Evolutionary conservation across 148 eudicot species (phyloP), one percentile per base, ranked within the genome.

Genomic region (Heliosperma pusillum): DNA sequence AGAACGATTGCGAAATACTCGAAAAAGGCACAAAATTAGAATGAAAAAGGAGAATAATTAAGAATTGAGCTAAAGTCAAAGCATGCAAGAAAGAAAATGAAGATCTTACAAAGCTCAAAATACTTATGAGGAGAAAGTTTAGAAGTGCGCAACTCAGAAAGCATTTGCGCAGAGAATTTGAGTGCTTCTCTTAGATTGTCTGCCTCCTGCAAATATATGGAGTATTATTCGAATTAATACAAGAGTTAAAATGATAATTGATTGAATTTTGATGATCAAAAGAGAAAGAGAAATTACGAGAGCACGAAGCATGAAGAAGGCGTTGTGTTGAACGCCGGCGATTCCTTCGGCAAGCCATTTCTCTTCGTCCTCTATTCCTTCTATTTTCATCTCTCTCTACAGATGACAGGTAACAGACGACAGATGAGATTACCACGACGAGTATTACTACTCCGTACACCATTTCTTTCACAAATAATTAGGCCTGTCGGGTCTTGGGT

Each of bases 281-380:
- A 56, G 56, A 61, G 7, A 53, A 13, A 45, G 17, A 19, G 42
- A 16, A 20, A 12, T 78, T 89, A 95, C 99, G 82, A 92, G 58
- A 69, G 97, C 97, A 17, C 97, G 97, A 52, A 89, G 97, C 92
- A 95, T 84, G 63, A 84, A 95, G 82, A 90, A 95, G 66, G 99
- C 99, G 80, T 92, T 90, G 79, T 95, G 97, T 82, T 95, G 99
- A 78, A 92, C 82, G 42, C 89, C 90, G 44, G 97, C 99, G 84
- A 95, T 90, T 70, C 92, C 99, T 82, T 92, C 97, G 15, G 97
- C 99, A 36, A 95, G 90, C 99, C 97, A 95, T 86, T 92, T 95
- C 83, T 95, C 99, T 86, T 95, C 99, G 83, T 92, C 96, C 0
- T 92, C 97, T 45, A 88, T 72, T 45, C 89, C 97, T 57, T 85